Percentiles rank a stretch among this genome's conserved stretches.
Conservation (phyloP, 2,329 filamentous ascomycete species). For the Claviceps purpurea region DNA sequence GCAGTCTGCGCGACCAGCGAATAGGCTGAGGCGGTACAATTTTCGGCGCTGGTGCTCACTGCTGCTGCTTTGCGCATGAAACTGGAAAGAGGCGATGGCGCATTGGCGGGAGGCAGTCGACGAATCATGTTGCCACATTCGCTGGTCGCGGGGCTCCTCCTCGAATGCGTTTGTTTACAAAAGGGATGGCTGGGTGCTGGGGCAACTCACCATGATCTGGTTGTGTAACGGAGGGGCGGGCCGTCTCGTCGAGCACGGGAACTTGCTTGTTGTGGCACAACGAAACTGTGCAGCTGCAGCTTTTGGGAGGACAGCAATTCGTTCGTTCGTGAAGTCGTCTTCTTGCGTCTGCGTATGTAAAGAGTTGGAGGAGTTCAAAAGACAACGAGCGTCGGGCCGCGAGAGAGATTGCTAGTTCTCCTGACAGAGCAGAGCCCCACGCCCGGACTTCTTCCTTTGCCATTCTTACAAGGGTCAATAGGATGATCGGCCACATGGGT, state of each 20-base stretch:
- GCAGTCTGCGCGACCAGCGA: too few relatives aligned
- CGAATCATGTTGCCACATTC: constrained; percentile 6
- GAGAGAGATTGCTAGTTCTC: constrained; percentile 2
- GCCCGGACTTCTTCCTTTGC: neutral
- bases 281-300: neutral
- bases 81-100: neutral
- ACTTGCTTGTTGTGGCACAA: neutral
- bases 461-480: neutral
- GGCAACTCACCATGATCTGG: constrained; percentile 7
- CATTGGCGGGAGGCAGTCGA: neutral
- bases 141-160: constrained; percentile 4
- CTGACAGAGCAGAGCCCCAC: constrained; percentile 2
- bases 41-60: neutral
- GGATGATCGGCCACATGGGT: neutral
- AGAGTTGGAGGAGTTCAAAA: neutral
- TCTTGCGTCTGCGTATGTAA: neutral
- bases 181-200: constrained; percentile 3
- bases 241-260: neutral
- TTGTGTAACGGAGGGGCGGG: neutral
- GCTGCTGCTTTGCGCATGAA: neutral
- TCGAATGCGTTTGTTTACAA: constrained; percentile 6
- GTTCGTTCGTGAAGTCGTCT: neutral
- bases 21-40: too few relatives aligned
- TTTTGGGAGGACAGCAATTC: neutral
- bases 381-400: neutral